Evolutionary conservation across 176 grass and related monocot species (phyloP).

Genomic region (Otatea glauca): DNA sequence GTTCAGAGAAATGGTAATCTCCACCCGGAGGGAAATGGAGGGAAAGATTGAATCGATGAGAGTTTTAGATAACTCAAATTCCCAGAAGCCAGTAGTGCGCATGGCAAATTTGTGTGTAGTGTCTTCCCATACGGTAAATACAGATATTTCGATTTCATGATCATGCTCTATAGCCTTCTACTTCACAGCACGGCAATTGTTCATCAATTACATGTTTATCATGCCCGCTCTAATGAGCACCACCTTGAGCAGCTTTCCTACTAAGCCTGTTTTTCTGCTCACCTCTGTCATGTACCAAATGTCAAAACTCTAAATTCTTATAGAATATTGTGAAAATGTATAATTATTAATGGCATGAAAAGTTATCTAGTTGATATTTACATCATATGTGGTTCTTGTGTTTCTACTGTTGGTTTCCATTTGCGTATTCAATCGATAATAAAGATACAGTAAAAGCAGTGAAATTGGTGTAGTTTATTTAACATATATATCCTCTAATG

Average conservation of each 20-base stretch:
- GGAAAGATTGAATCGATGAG: conserved; percentile 63
- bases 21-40: conserved; percentile 69
- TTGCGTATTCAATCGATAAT: not conserved
- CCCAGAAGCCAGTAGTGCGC: conserved; percentile 78
- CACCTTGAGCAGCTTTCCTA: conserved; percentile 16
- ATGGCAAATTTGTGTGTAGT: conserved; percentile 88
- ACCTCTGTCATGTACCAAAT: not conserved
- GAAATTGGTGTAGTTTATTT: not conserved
- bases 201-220: conserved; percentile 4
- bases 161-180: conserved; percentile 28
- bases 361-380: not conserved
- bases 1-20: conserved; percentile 81
- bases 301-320: not conserved
- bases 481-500: not conserved
- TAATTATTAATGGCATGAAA: conserved; percentile 9
- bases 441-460: not conserved
- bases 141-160: conserved; percentile 12
- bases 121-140: conserved; percentile 61
- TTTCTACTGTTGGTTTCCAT: not conserved
- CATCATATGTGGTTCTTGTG: not conserved
- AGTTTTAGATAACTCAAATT: conserved; percentile 77
- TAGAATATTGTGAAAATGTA: conserved; percentile 8
- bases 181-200: not conserved
- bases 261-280: not conserved
- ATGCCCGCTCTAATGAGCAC: not conserved